These are phyloP conservation scores for Suillus subluteus DNA, from an alignment of 768 basidiomycete species.

Conservation along the genomic window DNA sequence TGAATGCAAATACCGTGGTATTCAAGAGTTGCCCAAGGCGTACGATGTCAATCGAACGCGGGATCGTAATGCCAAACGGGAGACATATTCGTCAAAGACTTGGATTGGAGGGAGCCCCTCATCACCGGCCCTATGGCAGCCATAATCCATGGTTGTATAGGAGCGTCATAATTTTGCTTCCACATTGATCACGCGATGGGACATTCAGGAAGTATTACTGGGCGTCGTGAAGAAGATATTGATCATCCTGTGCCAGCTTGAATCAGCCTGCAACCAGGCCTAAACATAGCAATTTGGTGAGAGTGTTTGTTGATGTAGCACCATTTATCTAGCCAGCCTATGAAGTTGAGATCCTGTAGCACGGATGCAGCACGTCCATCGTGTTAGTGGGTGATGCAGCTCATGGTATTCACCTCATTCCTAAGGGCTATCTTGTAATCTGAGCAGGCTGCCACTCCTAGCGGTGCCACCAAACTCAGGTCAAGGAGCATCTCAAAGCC, in stretches of 20 bases:
- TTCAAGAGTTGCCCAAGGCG: constrained; percentile 28
- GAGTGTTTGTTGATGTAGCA: constrained; percentile 19
- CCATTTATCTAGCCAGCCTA: constrained; percentile 34
- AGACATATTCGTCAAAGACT: constrained; percentile 30
- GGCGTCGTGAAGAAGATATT: too few species aligned
- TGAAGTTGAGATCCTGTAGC: constrained; percentile 26
- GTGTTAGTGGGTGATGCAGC: constrained; percentile 35
- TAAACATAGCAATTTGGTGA: constrained; percentile 34
- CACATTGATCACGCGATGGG: constrained; percentile 30
- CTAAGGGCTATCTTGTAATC: background rate
- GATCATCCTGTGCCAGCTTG: constrained; percentile 9
- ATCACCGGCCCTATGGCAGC: constrained; percentile 25
- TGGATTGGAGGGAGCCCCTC: constrained; percentile 26
- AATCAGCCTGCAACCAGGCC: constrained; percentile 23
- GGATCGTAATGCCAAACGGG: constrained; percentile 33
- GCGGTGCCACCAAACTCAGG: constrained; percentile 33
- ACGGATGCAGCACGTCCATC: constrained; percentile 28
- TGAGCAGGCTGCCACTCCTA: constrained; percentile 7
- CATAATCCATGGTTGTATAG: constrained; percentile 22
- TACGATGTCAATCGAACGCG: constrained; percentile 25
- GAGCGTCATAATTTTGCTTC: constrained; percentile 31
- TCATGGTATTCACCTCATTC: constrained; percentile 24
- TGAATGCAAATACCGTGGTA: constrained; percentile 21
- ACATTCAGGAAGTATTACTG: constrained; percentile 35
- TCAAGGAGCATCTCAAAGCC: constrained; percentile 32